Percentiles rank a stretch among this genome's conserved stretches.
Conservation (phyloP, 1,139 yeast species). For the Diutina pseudorugosa region DNA sequence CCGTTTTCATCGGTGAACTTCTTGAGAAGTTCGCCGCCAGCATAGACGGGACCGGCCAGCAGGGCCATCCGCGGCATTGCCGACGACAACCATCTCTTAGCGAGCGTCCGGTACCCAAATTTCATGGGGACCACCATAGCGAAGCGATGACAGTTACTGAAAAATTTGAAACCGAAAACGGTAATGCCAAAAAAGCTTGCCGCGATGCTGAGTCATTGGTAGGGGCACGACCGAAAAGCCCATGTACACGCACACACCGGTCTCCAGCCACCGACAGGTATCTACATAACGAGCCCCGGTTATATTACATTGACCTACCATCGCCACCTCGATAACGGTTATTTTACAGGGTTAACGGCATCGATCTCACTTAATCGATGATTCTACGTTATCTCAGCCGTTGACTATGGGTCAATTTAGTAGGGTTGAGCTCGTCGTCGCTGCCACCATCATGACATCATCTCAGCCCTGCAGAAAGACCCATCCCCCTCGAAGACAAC, state of each 20-base stretch:
- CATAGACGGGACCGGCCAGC: conserved; percentile 19
- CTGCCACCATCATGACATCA: background rate
- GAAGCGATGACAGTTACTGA: conserved; percentile 2
- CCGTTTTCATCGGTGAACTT: conserved; percentile 34
- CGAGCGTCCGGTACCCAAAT: conserved; percentile 6
- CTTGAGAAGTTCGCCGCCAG: conserved; percentile 43
- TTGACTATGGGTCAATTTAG: too few species aligned
- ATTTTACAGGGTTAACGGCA: too few species aligned
- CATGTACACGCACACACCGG: too few species aligned
- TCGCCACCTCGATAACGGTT: too few species aligned
- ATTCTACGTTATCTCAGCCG: too few species aligned
- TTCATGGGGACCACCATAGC: conserved; percentile 6
- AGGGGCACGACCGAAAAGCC: background rate
- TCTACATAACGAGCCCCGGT: too few species aligned
- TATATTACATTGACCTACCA: too few species aligned
- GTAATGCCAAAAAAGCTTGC: conserved; percentile 13
- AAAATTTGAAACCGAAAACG: conserved; percentile 9
- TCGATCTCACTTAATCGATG: too few species aligned
- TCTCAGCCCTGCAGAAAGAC: background rate
- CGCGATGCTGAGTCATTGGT: conserved; percentile 8
- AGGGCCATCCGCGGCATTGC: conserved; percentile 3
- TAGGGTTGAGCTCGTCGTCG: background rate
- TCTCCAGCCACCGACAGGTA: too few species aligned
- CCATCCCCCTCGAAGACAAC: background rate
- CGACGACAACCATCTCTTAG: conserved; percentile 4